A percentile compares a stretch with the other conserved stretches of the same genome.
Conservation (phyloP, 208 protist genomes). For the Angomonas ambiguus region DNA sequence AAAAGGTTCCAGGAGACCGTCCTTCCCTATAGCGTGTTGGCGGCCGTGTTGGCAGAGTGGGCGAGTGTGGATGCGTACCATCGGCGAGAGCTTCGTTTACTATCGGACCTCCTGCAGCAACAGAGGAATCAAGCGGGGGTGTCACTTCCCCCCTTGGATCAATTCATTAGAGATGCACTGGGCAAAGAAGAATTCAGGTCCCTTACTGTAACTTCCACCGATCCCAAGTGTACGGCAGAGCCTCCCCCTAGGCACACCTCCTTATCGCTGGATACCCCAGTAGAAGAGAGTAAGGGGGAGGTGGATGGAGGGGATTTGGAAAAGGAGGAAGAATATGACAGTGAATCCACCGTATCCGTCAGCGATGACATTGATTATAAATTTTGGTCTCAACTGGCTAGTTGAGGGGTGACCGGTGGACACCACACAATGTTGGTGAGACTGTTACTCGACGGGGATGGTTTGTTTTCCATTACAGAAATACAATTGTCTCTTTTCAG, state of each 20-base stretch:
- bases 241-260: neutral
- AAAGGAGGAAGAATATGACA: neutral
- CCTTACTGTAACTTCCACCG: constrained; percentile 1
- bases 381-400: constrained; percentile 36
- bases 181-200: neutral
- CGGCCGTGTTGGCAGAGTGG: neutral
- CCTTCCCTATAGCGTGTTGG: neutral
- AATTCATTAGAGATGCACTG: neutral
- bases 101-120: neutral
- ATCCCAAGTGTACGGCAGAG: constrained; percentile 7
- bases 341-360: neutral
- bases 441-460: too few relatives aligned
- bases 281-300: neutral
- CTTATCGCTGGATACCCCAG: too few relatives aligned
- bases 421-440: neutral
- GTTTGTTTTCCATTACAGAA: neutral
- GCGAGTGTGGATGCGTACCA: neutral
- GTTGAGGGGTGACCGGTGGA: neutral
- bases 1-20: neutral
- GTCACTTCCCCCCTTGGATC: neutral
- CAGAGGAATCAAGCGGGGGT: neutral
- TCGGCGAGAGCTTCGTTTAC: neutral
- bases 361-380: constrained; percentile 7
- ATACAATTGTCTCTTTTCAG: neutral
- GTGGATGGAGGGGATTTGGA: neutral